These are phyloP conservation scores for Didymella pinodella DNA, from an alignment of 2,329 filamentous ascomycete species.

Conservation along the genomic window DNA sequence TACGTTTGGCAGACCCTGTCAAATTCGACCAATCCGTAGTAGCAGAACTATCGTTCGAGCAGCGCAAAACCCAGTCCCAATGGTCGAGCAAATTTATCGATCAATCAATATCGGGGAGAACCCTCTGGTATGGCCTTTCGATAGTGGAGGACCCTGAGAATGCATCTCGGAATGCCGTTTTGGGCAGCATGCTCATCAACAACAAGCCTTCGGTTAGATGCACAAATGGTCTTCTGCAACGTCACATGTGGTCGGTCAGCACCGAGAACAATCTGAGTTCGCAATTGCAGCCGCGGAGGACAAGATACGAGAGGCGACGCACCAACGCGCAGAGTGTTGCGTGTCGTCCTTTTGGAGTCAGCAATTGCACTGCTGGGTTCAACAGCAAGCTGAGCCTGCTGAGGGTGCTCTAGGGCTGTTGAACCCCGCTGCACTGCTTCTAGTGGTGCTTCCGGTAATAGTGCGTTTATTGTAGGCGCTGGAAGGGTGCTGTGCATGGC, in stretches of 20 bases:
- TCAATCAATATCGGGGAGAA: background rate
- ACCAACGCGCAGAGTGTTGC: constrained; percentile 2
- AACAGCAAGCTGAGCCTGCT: constrained; percentile 1
- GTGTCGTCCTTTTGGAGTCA: background rate
- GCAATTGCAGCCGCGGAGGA: constrained; percentile 1
- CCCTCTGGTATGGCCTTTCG: background rate
- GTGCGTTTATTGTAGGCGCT: constrained; percentile 13
- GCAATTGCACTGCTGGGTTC: constrained; percentile 7
- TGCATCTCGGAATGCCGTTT: constrained; percentile 7
- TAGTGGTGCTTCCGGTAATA: constrained; percentile 16
- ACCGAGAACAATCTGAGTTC: constrained; percentile 1
- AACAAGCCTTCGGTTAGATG: constrained; percentile 16
- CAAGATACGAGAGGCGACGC: constrained; percentile 12
- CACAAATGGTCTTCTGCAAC: constrained; percentile 11
- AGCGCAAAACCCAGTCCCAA: background rate
- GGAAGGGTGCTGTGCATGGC: constrained; percentile 7
- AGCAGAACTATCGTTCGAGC: background rate
- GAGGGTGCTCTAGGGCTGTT: constrained; percentile 14
- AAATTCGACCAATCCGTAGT: constrained; percentile 2
- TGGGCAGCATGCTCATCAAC: constrained; percentile 7
- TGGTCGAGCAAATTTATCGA: background rate
- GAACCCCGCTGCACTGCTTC: constrained; percentile 20
- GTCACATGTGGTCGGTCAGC: constrained; percentile 13
- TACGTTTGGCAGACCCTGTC: constrained; percentile 6
- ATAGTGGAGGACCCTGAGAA: background rate